phyloP scores from a whole-genome alignment of 768 basidiomycete species.

The Panus rudis region DNA sequence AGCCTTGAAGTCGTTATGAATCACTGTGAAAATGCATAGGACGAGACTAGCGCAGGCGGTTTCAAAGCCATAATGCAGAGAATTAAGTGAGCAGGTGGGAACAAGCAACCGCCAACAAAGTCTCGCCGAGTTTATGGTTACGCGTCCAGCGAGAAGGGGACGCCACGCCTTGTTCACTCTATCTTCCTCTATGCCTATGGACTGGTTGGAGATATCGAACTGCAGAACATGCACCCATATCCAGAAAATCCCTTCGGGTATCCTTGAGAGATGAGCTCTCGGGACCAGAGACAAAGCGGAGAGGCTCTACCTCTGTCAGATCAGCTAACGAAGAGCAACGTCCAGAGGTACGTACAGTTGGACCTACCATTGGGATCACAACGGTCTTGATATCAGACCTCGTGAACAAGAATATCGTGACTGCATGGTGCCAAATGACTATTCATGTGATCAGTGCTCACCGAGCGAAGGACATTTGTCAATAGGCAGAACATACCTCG shows the following conservation, averaged over 20 bases:
- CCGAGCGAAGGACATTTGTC: too few relatives aligned
- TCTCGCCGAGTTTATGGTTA: constrained; percentile 10
- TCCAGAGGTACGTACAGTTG: too few relatives aligned
- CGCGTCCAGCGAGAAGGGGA: constrained; percentile 19
- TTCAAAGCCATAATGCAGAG: constrained; percentile 6
- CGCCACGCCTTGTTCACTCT: constrained; percentile 18
- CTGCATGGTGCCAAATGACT: too few relatives aligned
- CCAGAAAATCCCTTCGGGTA: constrained; percentile 10
- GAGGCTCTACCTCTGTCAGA: too few relatives aligned
- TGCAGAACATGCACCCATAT: constrained; percentile 23
- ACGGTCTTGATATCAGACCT: constrained; percentile 26
- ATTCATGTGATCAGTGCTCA: too few relatives aligned
- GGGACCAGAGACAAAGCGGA: too few relatives aligned
- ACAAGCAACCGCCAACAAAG: constrained; percentile 17
- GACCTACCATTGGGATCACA: constrained; percentile 28
- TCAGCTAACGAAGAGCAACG: too few relatives aligned
- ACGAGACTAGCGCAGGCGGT: constrained; percentile 10
- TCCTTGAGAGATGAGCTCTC: not conserved
- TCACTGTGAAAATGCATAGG: constrained; percentile 12
- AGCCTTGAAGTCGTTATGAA: constrained; percentile 16
- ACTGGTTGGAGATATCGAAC: constrained; percentile 23
- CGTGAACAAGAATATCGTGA: constrained; percentile 29
- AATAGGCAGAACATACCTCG: too few relatives aligned
- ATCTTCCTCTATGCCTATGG: constrained; percentile 18
- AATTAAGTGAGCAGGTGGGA: constrained; percentile 12